Evolutionary conservation across 208 protist species (phyloP), one percentile per base, ranked within the genome.

Genomic region (Leptomonas seymouri): DNA sequence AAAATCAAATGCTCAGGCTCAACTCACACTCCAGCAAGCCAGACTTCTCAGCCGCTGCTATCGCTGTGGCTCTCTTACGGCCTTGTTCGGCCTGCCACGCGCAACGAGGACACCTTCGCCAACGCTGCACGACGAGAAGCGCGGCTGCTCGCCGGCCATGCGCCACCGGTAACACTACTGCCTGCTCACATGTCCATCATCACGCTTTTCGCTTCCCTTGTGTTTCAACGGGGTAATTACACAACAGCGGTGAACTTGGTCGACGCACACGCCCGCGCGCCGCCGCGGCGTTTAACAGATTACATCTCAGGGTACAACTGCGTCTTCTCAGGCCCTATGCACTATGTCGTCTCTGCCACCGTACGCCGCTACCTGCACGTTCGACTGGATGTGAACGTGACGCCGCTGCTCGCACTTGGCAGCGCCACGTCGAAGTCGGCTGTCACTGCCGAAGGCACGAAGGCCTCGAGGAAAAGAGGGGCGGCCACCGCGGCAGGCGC

Each of bases 261-360:
- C 14, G 58, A 66, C 11, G 64, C 71, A 20, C 31, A 63, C 58
- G 55, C 71, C 34, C 67, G 67, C 18, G 25, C 11, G 9, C n/a
- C 16, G 3, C 45, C 12, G 39, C 51, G 28, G 31, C 12, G 48
- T 9, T 14, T 67, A 28, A 30, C 48, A 12, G 69, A 81, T 50
- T 94, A 91, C 60, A 71, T 92, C 48, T 82, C 76, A 2, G 76
- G 73, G 44, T 91, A 91, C 63, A 78, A 54, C 57, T 89, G 88
- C 63, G 55, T 68, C 18, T 75, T 76, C 3, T 68, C 74, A 34
- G 89, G 86, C 1, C 91, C 90, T 27, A 58, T 89, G n/a, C 44
- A 62, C n/a, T 94, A 85, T 53, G 51, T 74, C 39, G 50, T 93
- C 18, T 72, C 80, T 14, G 73, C 78, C 45, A 80, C 66, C n/a